Evolutionary conservation across 345 rosid genomes (phyloP).

Genomic region (Corymbia maculata): DNA sequence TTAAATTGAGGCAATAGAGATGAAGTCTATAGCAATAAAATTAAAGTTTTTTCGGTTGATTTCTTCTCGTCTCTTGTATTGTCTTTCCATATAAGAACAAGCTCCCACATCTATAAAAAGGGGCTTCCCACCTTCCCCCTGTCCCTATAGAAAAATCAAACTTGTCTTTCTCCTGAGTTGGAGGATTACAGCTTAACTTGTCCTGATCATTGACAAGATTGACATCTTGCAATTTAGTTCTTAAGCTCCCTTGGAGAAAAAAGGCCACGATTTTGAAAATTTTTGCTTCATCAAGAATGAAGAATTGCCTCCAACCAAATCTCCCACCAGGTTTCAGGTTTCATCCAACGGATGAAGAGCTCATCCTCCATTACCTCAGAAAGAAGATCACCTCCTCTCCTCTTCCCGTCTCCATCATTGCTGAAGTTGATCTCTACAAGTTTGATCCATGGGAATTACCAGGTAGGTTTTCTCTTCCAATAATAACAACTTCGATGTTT

Average conservation of each 20-base stretch:
- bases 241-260: background rate
- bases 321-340: background rate
- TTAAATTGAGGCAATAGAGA: background rate
- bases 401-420: slow-evolving; percentile 64
- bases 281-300: background rate
- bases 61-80: background rate
- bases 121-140: background rate
- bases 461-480: slow-evolving; percentile 12
- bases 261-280: background rate
- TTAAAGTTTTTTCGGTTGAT: background rate
- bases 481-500: background rate
- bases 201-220: background rate
- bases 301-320: background rate
- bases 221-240: background rate
- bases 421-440: slow-evolving; percentile 84
- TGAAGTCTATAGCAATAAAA: background rate
- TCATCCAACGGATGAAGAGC: slow-evolving; percentile 21
- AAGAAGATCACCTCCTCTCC: slow-evolving; percentile 50
- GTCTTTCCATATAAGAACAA: background rate
- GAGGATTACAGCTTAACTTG: background rate
- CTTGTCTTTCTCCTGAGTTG: background rate
- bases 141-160: background rate
- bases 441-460: slow-evolving; percentile 91
- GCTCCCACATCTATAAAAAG: background rate
- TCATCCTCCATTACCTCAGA: slow-evolving; percentile 69